A percentile compares a stretch with the other conserved stretches of the same genome.
Evolutionary conservation across 1,139 yeast genomes (phyloP).

Genomic region (Yamadazyma atlantica): DNA sequence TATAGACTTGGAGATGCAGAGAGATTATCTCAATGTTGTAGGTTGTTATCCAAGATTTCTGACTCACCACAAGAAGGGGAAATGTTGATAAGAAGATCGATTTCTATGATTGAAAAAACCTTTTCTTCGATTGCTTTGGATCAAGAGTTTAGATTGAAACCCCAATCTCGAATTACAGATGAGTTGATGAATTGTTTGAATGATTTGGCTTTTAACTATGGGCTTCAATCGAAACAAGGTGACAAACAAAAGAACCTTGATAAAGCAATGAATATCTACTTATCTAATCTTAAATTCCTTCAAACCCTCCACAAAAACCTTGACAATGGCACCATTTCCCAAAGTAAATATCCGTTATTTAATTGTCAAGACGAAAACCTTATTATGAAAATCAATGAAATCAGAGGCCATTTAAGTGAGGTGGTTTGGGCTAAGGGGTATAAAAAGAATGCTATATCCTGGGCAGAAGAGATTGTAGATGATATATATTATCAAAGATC

Average conservation of each 20-base stretch:
- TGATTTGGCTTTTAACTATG: slow-evolving; percentile 35
- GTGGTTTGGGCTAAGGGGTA: slow-evolving; percentile 61
- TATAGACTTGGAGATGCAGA: slow-evolving; percentile 47
- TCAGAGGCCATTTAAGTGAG: slow-evolving; percentile 64
- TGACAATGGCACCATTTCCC: slow-evolving; percentile 21
- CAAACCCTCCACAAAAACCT: slow-evolving; percentile 21
- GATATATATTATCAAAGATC: slow-evolving; percentile 34
- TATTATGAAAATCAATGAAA: slow-evolving; percentile 29
- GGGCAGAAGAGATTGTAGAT: slow-evolving; percentile 59
- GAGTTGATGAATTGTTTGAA: slow-evolving; percentile 37
- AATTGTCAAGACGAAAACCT: slow-evolving; percentile 35
- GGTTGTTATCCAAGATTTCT: slow-evolving; percentile 34
- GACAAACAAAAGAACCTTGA: slow-evolving; percentile 20
- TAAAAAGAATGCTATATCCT: slow-evolving; percentile 54
- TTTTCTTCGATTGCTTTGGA: slow-evolving; percentile 29
- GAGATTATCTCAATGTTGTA: slow-evolving; percentile 41
- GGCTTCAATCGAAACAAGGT: slow-evolving; percentile 17
- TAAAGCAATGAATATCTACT: slow-evolving; percentile 35
- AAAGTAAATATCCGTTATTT: slow-evolving; percentile 38
- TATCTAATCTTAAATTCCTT: slow-evolving; percentile 34
- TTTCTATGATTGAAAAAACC: slow-evolving; percentile 36
- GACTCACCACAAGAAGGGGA: slow-evolving; percentile 28
- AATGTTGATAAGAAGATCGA: slow-evolving; percentile 37
- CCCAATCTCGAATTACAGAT: slow-evolving; percentile 35
- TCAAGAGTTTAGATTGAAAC: slow-evolving; percentile 25